These are phyloP conservation scores for Starmerella cellae DNA, from an alignment of 805 yeast species.

Conservation along the genomic window DNA sequence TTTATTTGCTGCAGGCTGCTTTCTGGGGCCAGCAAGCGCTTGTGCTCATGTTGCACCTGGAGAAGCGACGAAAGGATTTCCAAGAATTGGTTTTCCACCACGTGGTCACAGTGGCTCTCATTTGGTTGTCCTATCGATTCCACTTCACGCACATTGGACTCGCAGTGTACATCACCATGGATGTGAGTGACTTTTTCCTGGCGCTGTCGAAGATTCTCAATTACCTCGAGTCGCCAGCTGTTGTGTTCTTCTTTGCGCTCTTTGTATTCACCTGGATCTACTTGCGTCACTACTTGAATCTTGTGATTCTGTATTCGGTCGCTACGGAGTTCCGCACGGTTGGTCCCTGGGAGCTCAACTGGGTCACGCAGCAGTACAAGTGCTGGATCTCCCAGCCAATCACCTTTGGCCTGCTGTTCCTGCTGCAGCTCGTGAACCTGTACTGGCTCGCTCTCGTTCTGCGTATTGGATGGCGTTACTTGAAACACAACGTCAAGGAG, in stretches of 20 bases:
- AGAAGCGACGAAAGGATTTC: constrained; percentile 90
- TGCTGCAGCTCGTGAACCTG: constrained; percentile 70
- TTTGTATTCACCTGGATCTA: constrained; percentile 74
- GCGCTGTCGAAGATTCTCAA: constrained; percentile 76
- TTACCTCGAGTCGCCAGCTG: constrained; percentile 56
- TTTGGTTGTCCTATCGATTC: constrained; percentile 78
- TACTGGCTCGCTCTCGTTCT: constrained; percentile 80
- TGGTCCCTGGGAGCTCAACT: constrained; percentile 69
- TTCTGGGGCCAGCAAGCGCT: constrained; percentile 96
- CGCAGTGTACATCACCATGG: constrained; percentile 88
- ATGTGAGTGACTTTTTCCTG: constrained; percentile 78
- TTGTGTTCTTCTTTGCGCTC: constrained; percentile 51
- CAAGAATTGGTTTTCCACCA: constrained; percentile 87
- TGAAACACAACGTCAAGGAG: constrained; percentile 41
- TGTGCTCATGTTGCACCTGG: constrained; percentile 68
- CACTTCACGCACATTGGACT: constrained; percentile 96
- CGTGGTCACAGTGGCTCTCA: constrained; percentile 74
- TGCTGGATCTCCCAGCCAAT: constrained; percentile 92
- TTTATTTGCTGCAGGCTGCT: constrained; percentile 84
- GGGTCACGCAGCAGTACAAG: constrained; percentile 85
- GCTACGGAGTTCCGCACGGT: constrained; percentile 75
- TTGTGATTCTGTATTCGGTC: constrained; percentile 45
- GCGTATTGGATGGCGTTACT: constrained; percentile 58
- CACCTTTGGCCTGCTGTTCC: constrained; percentile 61
- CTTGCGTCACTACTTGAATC: constrained; percentile 73